Conservation (phyloP, 2,329 filamentous ascomycete species). For the Cladosporium sp. region DNA sequence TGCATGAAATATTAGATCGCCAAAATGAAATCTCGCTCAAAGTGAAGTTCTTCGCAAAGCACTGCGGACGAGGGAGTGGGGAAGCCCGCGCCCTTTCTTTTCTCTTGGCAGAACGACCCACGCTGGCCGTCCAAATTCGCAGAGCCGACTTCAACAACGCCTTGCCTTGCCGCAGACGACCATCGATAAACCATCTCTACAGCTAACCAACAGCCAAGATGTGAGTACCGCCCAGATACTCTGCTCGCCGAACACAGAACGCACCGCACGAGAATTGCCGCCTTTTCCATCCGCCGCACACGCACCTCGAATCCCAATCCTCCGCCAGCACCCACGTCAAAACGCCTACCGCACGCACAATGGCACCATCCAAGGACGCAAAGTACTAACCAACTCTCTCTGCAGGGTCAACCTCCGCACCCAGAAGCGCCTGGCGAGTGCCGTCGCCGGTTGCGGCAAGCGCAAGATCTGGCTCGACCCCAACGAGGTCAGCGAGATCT, state of each 20-base stretch:
- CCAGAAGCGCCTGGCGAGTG: slow-evolving; percentile 99
- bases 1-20: background rate
- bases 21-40: background rate
- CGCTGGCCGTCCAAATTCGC: background rate
- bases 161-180: slow-evolving; percentile 17
- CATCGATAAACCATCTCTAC: slow-evolving; percentile 19
- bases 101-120: background rate
- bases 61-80: background rate
- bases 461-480: slow-evolving; percentile 99
- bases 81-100: background rate
- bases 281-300: background rate
- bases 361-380: slow-evolving; percentile 17
- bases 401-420: slow-evolving; percentile 98
- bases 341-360: slow-evolving; percentile 16
- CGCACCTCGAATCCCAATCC: slow-evolving; percentile 15
- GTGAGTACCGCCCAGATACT: slow-evolving; percentile 15
- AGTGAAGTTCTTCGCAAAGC: background rate
- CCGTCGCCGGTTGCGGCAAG: slow-evolving; percentile 98
- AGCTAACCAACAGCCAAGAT: slow-evolving; percentile 20
- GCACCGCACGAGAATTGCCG: slow-evolving; percentile 11
- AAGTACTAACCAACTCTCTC: slow-evolving; percentile 33
- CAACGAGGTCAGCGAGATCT: slow-evolving; percentile 98
- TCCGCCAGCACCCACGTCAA: slow-evolving; percentile 15
- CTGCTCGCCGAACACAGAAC: slow-evolving; percentile 3
- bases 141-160: slow-evolving; percentile 3